Conservation (phyloP, 352 stramenopile species). For the Phytopythium vexans region DNA sequence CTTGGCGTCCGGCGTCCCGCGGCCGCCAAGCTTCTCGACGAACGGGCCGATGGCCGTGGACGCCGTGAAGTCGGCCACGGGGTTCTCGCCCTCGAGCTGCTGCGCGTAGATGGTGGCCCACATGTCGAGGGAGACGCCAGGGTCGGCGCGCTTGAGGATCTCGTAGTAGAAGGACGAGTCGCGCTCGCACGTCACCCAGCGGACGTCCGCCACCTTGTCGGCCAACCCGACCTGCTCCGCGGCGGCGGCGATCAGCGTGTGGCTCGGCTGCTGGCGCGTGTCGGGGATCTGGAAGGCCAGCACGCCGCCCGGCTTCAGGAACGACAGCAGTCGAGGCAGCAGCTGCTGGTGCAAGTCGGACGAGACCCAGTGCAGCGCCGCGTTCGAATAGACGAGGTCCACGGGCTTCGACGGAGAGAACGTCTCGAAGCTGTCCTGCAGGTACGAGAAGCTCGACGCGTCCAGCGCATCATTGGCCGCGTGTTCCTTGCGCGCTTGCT, state of each 20-base stretch:
- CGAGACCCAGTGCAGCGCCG: slow-evolving; percentile 64
- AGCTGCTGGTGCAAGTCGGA: slow-evolving; percentile 41
- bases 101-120: slow-evolving; percentile 64
- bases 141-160: slow-evolving; percentile 32
- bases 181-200: slow-evolving; percentile 66
- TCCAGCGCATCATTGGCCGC: slow-evolving; percentile 18
- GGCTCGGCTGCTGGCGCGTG: slow-evolving; percentile 50
- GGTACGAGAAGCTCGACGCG: slow-evolving; percentile 30
- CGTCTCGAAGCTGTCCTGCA: slow-evolving; percentile 53
- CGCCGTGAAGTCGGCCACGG: slow-evolving; percentile 65
- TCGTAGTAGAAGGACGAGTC: slow-evolving; percentile 72
- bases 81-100: slow-evolving; percentile 55
- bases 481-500: slow-evolving; percentile 40
- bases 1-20: slow-evolving; percentile 14
- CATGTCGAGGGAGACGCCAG: slow-evolving; percentile 42
- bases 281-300: slow-evolving; percentile 78
- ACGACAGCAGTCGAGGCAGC: slow-evolving; percentile 45
- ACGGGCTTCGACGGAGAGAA: slow-evolving; percentile 33
- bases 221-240: slow-evolving; percentile 33
- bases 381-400: slow-evolving; percentile 76
- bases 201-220: slow-evolving; percentile 39
- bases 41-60: slow-evolving; percentile 61
- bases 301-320: slow-evolving; percentile 63
- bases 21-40: slow-evolving; percentile 43
- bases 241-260: slow-evolving; percentile 54